Evolutionary conservation across 176 grass and related monocot genomes (phyloP).

Genomic region (Secale cereale): DNA sequence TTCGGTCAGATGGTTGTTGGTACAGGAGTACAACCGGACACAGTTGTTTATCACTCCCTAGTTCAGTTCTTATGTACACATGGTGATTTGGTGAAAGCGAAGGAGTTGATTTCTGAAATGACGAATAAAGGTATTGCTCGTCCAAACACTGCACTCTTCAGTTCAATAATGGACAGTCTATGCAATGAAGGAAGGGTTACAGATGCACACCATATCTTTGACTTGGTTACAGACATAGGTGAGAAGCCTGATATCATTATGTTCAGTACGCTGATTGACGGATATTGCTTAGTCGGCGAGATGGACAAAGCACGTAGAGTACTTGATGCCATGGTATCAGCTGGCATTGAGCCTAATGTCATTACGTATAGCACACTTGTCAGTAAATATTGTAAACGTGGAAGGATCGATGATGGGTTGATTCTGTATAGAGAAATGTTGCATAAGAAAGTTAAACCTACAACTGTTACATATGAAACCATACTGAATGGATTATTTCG

Average conservation of each 20-base stretch:
- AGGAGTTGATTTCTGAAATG: background rate
- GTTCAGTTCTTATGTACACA: background rate
- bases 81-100: background rate
- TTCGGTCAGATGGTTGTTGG: background rate
- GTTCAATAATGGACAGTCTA: background rate
- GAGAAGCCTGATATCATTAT: background rate
- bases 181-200: slow-evolving; percentile 4
- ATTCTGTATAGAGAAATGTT: background rate
- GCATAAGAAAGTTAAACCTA: background rate
- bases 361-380: background rate
- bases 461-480: background rate
- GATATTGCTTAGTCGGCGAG: background rate
- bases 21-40: background rate
- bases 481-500: background rate
- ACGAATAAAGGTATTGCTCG: background rate
- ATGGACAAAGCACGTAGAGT: background rate
- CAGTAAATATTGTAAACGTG: background rate
- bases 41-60: background rate
- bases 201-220: background rate
- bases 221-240: background rate
- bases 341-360: background rate
- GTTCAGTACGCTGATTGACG: background rate
- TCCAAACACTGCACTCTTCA: background rate
- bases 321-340: background rate
- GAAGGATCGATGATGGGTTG: background rate